Conservation (phyloP, 768 basidiomycete species). For the Pleurotus citrinopileatus region DNA sequence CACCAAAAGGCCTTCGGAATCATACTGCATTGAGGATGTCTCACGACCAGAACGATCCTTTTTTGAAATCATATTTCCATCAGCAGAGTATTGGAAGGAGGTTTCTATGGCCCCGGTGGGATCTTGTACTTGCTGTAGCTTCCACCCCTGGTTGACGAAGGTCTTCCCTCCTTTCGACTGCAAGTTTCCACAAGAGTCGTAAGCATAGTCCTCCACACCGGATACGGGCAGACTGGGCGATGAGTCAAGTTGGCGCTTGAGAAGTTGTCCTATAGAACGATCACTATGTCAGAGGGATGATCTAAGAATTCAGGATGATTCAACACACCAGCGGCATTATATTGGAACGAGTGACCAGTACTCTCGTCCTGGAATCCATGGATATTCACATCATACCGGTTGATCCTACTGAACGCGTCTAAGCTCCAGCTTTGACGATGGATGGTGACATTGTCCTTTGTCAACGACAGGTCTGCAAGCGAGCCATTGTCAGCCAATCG, state of each 20-base stretch:
- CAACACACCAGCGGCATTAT: neutral
- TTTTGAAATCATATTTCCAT: neutral
- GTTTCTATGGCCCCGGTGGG: neutral
- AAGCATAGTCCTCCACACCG: neutral
- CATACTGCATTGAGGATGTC: neutral
- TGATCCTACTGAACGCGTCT: neutral
- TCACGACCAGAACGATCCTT: neutral
- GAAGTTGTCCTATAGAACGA: neutral
- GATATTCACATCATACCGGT: neutral
- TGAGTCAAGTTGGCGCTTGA: neutral
- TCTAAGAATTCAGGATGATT: neutral
- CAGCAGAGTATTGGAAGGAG: neutral
- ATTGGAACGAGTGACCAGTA: neutral
- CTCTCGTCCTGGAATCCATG: neutral
- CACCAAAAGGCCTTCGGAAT: neutral
- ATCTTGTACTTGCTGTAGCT: neutral
- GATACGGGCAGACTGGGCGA: neutral
- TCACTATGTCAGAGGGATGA: neutral
- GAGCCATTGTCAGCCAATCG: neutral
- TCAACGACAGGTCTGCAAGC: neutral
- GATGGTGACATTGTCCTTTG: neutral
- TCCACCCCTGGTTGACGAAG: constrained; percentile 1
- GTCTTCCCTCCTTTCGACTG: neutral
- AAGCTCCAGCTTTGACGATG: neutral
- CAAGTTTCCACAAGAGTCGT: neutral